Conservation (phyloP, 192 early-diverging fungal species). For the Phycomyces nitens region DNA sequence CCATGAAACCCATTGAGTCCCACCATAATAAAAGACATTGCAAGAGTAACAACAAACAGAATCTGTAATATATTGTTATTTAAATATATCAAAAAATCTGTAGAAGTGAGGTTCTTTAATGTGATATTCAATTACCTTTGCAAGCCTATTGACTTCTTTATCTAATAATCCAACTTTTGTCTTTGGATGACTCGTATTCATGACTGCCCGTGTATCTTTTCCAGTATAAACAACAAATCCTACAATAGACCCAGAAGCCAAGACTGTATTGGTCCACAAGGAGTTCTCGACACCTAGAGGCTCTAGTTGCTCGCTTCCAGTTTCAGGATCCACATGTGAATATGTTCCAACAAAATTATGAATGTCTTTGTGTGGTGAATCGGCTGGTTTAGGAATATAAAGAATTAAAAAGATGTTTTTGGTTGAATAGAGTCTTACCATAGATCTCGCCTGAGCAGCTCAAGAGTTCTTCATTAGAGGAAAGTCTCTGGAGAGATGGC, state of each 20-base stretch:
- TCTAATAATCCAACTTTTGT: slow-evolving; percentile 94
- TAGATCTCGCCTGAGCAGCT: slow-evolving; percentile 69
- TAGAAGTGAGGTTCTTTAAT: neutral
- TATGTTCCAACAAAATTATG: slow-evolving; percentile 87
- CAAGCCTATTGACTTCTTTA: slow-evolving; percentile 85
- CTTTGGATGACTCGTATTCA: slow-evolving; percentile 91
- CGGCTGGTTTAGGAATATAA: slow-evolving; percentile 46
- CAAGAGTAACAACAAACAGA: slow-evolving; percentile 80
- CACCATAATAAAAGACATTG: slow-evolving; percentile 84
- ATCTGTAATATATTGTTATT: slow-evolving; percentile 48
- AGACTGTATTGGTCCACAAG: slow-evolving; percentile 93
- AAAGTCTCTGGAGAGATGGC: slow-evolving; percentile 73
- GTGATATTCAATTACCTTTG: slow-evolving; percentile 55
- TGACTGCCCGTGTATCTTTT: slow-evolving; percentile 88
- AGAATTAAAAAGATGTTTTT: slow-evolving; percentile 4
- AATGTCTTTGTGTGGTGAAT: slow-evolving; percentile 91
- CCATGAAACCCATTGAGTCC: slow-evolving; percentile 86
- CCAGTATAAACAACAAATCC: slow-evolving; percentile 92
- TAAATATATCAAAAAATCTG: neutral
- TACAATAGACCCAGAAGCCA: slow-evolving; percentile 86
- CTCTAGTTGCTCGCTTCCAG: slow-evolving; percentile 45
- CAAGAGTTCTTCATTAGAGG: slow-evolving; percentile 58
- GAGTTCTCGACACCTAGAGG: slow-evolving; percentile 87
- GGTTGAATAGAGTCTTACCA: slow-evolving; percentile 32
- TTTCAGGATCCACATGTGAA: slow-evolving; percentile 29